Conservation (phyloP, 495 filamentous ascomycete genomes). For the Aspergillus mulundensis region DNA sequence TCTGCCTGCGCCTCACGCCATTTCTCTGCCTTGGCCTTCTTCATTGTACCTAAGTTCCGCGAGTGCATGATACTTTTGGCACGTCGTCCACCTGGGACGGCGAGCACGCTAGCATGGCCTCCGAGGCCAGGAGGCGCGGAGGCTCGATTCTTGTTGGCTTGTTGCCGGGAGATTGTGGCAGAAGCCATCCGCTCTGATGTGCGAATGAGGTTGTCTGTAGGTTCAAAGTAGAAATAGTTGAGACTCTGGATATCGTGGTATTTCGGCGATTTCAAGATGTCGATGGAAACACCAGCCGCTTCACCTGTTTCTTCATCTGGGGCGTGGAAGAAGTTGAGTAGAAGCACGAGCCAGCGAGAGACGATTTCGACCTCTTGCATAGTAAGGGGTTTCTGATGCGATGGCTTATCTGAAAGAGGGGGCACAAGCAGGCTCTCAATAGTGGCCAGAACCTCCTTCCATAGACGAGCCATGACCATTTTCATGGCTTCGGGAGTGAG, state of each 20-base stretch:
- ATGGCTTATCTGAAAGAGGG: constrained; percentile 92
- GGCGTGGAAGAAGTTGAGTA: constrained; percentile 94
- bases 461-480: constrained; percentile 94
- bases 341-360: constrained; percentile 88
- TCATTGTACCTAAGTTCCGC: constrained; percentile 94
- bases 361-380: constrained; percentile 92
- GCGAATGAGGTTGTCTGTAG: constrained; percentile 85
- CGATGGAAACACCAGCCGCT: constrained; percentile 79
- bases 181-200: constrained; percentile 93
- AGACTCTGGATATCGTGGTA: constrained; percentile 94
- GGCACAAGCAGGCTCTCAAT: constrained; percentile 90
- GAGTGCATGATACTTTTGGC: constrained; percentile 94
- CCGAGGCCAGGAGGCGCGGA: constrained; percentile 64
- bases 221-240: constrained; percentile 98
- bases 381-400: constrained; percentile 77
- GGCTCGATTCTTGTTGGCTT: constrained; percentile 60
- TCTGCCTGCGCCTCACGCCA: constrained; percentile 92
- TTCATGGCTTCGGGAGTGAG: constrained; percentile 90
- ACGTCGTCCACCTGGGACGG: constrained; percentile 63
- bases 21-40: constrained; percentile 91
- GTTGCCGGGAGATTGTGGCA: constrained; percentile 75
- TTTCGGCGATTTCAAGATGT: constrained; percentile 93
- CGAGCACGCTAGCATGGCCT: constrained; percentile 62
- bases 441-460: constrained; percentile 94
- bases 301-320: constrained; percentile 82